Percentiles rank a stretch among this genome's conserved stretches.
Evolutionary conservation across 2,329 filamentous ascomycete species (phyloP).

Genomic region (Pseudocercospora vitis): DNA sequence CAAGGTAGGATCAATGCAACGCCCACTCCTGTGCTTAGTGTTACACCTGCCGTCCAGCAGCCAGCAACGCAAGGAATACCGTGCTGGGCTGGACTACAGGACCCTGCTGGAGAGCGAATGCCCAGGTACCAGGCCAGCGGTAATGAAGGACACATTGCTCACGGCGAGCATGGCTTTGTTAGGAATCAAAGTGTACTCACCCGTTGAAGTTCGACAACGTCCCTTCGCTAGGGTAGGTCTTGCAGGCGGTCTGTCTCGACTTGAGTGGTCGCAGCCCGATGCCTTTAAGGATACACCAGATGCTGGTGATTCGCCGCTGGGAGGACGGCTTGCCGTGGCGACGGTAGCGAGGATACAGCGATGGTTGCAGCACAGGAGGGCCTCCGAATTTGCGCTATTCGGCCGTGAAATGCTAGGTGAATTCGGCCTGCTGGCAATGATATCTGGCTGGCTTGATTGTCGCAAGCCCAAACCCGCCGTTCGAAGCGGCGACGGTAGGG

Average conservation of each 20-base stretch:
- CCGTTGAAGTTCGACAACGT: constrained; percentile 11
- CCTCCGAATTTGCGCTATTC: constrained; percentile 4
- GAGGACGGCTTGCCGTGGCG: constrained; percentile 22
- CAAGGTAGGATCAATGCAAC: constrained; percentile 9
- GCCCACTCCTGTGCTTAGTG: constrained; percentile 13
- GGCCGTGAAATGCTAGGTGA: constrained; percentile 3
- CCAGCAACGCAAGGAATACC: constrained; percentile 18
- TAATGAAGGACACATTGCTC: constrained; percentile 16
- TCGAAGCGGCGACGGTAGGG: neutral
- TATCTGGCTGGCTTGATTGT: neutral
- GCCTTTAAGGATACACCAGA: constrained; percentile 14
- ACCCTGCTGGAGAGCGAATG: constrained; percentile 7
- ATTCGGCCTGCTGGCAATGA: constrained; percentile 11
- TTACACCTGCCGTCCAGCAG: constrained; percentile 23
- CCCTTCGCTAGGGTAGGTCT: constrained; percentile 7
- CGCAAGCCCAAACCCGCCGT: neutral
- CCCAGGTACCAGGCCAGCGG: constrained; percentile 22
- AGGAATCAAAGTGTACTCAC: constrained; percentile 22
- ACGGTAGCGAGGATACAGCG: constrained; percentile 22
- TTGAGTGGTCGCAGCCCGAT: constrained; percentile 19
- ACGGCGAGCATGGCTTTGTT: constrained; percentile 14
- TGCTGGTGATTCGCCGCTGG: constrained; percentile 23
- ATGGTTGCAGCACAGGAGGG: constrained; percentile 6
- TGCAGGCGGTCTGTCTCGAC: constrained; percentile 26
- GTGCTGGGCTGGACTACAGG: constrained; percentile 12